A percentile compares a stretch with the other conserved stretches of the same genome.
Evolutionary conservation across 345 rosid genomes (phyloP).

Genomic region (Mercurialis annua): DNA sequence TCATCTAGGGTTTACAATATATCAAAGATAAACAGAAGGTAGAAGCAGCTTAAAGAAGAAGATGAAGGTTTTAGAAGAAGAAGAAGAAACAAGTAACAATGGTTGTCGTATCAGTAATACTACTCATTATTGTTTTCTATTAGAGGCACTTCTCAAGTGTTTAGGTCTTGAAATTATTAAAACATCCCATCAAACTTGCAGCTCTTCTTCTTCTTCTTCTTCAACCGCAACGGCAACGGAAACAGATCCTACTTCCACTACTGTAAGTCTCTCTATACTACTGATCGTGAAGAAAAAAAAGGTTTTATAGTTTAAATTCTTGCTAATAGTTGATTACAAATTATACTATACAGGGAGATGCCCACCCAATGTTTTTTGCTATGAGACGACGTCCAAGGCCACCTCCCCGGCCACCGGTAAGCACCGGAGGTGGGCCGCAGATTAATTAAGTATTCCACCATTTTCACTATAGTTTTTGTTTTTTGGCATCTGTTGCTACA

Average conservation of each 20-base stretch:
- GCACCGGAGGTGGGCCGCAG: slow-evolving; percentile 8
- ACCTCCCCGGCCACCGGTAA: slow-evolving; percentile 7
- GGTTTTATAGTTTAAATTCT: too few relatives aligned
- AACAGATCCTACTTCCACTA: slow-evolving; percentile 11
- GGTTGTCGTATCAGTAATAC: background rate
- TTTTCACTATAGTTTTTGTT: too few relatives aligned
- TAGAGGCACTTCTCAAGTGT: slow-evolving; percentile 14
- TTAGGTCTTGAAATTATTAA: slow-evolving; percentile 15
- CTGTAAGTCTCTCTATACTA: background rate
- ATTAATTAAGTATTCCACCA: slow-evolving; percentile 9
- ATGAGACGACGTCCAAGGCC: too few relatives aligned
- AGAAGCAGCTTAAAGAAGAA: too few relatives aligned
- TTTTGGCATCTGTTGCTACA: too few relatives aligned
- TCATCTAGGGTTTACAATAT: too few relatives aligned
- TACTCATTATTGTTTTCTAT: background rate
- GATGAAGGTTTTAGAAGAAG: too few relatives aligned
- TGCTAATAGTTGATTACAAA: background rate
- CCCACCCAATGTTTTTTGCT: background rate
- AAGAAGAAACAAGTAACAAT: background rate
- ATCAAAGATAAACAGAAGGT: too few relatives aligned
- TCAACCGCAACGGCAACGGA: background rate
- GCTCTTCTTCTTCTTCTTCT: background rate
- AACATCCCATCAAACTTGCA: background rate
- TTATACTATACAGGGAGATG: slow-evolving; percentile 6
- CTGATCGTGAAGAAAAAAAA: too few relatives aligned